Conservation (phyloP, 768 basidiomycete genomes). For the Boletus rubescentipes region DNA sequence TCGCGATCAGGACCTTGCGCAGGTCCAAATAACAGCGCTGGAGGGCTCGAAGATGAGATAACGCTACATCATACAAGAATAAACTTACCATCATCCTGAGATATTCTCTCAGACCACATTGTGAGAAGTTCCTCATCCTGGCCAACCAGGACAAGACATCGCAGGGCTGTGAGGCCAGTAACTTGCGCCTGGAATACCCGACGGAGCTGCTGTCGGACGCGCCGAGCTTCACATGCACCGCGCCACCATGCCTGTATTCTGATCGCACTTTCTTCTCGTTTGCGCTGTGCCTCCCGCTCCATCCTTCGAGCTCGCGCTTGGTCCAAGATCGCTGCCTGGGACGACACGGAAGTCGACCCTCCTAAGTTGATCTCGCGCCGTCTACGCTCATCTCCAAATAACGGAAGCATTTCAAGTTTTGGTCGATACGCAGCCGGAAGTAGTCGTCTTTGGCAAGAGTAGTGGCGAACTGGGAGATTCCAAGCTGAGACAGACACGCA, state of each 20-base stretch:
- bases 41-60: conserved; percentile 1
- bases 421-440: neutral
- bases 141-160: conserved; percentile 66
- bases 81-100: conserved; percentile 21
- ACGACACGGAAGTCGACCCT: conserved; percentile 51
- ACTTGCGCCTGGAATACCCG: conserved; percentile 52
- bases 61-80: neutral
- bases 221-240: conserved; percentile 42
- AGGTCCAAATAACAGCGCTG: conserved; percentile 43
- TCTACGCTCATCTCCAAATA: conserved; percentile 51
- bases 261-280: conserved; percentile 55
- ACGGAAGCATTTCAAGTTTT: conserved; percentile 34
- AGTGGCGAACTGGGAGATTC: neutral
- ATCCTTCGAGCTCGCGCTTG: conserved; percentile 59
- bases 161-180: conserved; percentile 52
- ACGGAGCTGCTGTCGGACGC: conserved; percentile 46
- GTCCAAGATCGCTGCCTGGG: conserved; percentile 57
- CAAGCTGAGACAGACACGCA: neutral
- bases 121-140: conserved; percentile 33
- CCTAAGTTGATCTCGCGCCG: conserved; percentile 76
- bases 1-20: conserved; percentile 36
- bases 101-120: conserved; percentile 32
- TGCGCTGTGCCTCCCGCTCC: conserved; percentile 56
- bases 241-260: conserved; percentile 74
- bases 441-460: neutral